Evolutionary conservation across 176 grass and related monocot species (phyloP), one percentile per base, ranked within the genome.

Genomic region (Saccharum officinarum): DNA sequence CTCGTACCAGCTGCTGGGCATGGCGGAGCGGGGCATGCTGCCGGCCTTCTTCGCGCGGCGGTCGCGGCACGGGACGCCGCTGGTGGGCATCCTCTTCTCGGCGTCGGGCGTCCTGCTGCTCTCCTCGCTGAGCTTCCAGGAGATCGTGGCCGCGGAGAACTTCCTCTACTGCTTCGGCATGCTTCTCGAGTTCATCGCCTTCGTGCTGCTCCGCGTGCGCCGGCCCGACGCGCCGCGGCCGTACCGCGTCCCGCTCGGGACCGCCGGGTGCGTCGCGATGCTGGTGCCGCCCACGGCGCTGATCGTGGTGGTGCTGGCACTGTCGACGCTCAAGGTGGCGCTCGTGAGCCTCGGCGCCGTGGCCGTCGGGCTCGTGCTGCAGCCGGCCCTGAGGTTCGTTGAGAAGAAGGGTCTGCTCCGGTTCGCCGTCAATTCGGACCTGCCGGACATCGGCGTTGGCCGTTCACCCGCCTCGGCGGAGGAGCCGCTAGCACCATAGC

Each of bases 81-180:
- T 95, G 12, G 80, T 81, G 1, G 90, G 90, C 8, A 95, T 95
- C 82, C 18, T 90, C 28, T 95, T 95, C 83, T 95, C 93, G 8
- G 93, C 90, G 3, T 90, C 87, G 4, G 90, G 93, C 13, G 88
- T 95, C 11, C 40, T 92, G 50, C 62, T 95, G 44, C 88, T 95
- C 14, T 95, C 90, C 8, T 90, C 85, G 63, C 73, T 90, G 60
- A 92, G 85, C 78, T 95, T 95, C 82, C 88, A 95, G 81, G 93
- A 95, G 84, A 95, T 95, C 59, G 85, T 95, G 25, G 93, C 87
- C 22, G 88, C 90, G 25, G 93, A 95, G 82, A 92, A 92, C 73
- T 90, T 95, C 67, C 85, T 95, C 20, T 95, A 95, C 79, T 95
- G 90, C 80, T 90, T 92, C 49, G 93, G 90, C 18, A 95, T 95